These are phyloP conservation scores for Penicillium pancosmium DNA, from an alignment of 495 filamentous ascomycete genomes.

Conservation along the genomic window DNA sequence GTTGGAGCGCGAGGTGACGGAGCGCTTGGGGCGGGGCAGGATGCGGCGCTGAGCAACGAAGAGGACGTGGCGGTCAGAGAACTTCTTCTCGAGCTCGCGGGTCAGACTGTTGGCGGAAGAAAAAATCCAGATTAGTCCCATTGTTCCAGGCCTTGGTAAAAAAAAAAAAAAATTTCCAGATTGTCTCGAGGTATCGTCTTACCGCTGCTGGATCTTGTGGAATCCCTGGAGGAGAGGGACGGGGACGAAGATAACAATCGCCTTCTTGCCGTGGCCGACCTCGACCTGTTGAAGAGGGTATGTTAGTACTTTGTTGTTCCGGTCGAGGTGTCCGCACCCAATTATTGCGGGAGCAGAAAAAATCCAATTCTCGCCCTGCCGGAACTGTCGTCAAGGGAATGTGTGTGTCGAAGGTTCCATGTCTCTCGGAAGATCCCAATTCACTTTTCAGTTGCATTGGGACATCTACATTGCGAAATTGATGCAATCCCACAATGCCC, in stretches of 20 bases:
- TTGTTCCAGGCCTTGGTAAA: conserved; percentile 4
- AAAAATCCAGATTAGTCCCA: conserved; percentile 20
- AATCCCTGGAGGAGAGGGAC: conserved; percentile 93
- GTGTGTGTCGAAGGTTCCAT: conserved; percentile 7
- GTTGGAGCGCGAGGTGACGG: conserved; percentile 86
- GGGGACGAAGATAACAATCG: conserved; percentile 99
- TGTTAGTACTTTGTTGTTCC: conserved; percentile 28
- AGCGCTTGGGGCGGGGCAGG: conserved; percentile 95
- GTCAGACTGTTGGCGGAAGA: conserved; percentile 67
- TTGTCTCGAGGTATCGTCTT: conserved; percentile 34
- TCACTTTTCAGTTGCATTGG: not conserved
- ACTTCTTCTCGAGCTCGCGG: conserved; percentile 99
- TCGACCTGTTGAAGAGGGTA: conserved; percentile 71
- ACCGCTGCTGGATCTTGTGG: conserved; percentile 99
- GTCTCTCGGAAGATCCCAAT: not conserved
- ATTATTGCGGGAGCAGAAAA: conserved; percentile 9
- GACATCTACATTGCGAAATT: conserved; percentile 9
- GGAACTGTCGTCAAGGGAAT: conserved; percentile 21
- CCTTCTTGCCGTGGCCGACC: conserved; percentile 99
- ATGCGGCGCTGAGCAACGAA: conserved; percentile 99
- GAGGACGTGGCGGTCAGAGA: conserved; percentile 99
- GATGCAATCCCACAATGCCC: conserved; percentile 10
- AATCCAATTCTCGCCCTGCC: conserved; percentile 12
- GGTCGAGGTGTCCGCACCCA: conserved; percentile 16
- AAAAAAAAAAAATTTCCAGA: conserved; percentile 8